Evolutionary conservation across 768 basidiomycete genomes (phyloP).

Genomic region (Rhizopogon vesiculosus): DNA sequence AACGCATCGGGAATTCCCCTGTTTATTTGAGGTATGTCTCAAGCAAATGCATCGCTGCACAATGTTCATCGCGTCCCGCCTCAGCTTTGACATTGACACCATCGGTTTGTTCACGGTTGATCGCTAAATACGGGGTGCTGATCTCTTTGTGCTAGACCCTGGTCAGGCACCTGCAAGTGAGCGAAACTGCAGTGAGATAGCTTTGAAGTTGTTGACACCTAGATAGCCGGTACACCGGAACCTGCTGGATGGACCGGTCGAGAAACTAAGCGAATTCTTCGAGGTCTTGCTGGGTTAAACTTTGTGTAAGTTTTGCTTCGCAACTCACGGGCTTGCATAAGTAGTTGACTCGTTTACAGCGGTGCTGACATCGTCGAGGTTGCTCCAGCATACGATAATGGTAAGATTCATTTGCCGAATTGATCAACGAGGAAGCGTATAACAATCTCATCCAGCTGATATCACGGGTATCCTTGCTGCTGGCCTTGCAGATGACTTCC

Average conservation of each 20-base stretch:
- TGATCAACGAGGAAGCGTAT: background rate
- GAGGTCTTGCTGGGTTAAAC: slow-evolving; percentile 68
- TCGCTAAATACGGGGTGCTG: background rate
- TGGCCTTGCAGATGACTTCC: slow-evolving; percentile 63
- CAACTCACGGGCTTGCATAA: background rate
- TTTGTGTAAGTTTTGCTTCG: slow-evolving; percentile 51
- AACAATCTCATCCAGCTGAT: slow-evolving; percentile 40
- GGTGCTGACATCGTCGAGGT: slow-evolving; percentile 78
- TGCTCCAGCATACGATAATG: slow-evolving; percentile 67
- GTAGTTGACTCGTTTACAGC: slow-evolving; percentile 24
- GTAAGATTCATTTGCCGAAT: slow-evolving; percentile 27
- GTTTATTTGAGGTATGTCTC: slow-evolving; percentile 52
- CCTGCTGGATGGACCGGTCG: slow-evolving; percentile 75
- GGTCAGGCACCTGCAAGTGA: slow-evolving; percentile 67
- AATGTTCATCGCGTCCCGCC: background rate
- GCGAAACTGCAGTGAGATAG: slow-evolving; percentile 9
- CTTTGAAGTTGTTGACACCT: background rate
- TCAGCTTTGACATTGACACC: slow-evolving; percentile 70
- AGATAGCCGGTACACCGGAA: slow-evolving; percentile 69
- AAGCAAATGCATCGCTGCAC: background rate
- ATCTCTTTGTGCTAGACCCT: slow-evolving; percentile 42
- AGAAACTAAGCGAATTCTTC: slow-evolving; percentile 68
- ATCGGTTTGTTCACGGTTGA: slow-evolving; percentile 38
- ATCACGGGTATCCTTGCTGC: slow-evolving; percentile 67
- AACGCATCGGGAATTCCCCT: slow-evolving; percentile 61